Evolutionary conservation across 139 green algal genomes (phyloP).

Genomic region (Chlamydomonas eustigma): DNA sequence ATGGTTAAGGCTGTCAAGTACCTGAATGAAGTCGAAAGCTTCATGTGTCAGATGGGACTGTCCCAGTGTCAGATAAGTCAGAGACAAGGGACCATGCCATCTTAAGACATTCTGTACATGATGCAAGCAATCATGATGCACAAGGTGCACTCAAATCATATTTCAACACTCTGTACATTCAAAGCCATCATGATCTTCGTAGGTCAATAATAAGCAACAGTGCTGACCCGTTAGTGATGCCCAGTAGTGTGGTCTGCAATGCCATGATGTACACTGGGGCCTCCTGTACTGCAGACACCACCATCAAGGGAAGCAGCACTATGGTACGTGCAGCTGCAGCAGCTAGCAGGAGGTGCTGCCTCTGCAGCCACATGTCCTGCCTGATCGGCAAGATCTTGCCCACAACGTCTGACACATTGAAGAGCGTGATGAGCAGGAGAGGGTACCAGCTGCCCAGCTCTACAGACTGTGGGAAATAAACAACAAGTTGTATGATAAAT

Average conservation of each 20-base stretch:
- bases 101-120: neutral
- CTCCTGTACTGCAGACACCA: conserved; percentile 7
- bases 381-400: conserved; percentile 55
- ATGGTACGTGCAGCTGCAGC: conserved; percentile 8
- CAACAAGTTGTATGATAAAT: too few species aligned
- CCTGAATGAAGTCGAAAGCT: conserved; percentile 32
- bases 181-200: neutral
- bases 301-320: conserved; percentile 25
- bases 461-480: conserved; percentile 44
- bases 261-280: conserved; percentile 17
- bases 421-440: conserved; percentile 69
- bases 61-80: too few species aligned
- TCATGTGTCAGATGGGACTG: too few species aligned
- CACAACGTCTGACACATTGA: conserved; percentile 68
- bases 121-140: neutral
- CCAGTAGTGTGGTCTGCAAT: conserved; percentile 24
- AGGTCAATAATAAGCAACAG: neutral
- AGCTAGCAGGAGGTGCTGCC: neutral
- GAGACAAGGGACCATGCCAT: neutral
- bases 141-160: neutral
- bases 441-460: conserved; percentile 81
- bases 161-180: too few species aligned
- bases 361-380: neutral
- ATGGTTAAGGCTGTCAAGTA: conserved; percentile 56
- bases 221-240: conserved; percentile 43